Evolutionary conservation across 164 flowering plant species (phyloP), one percentile per base, ranked within the genome.

Genomic region (Berberis thunbergii): DNA sequence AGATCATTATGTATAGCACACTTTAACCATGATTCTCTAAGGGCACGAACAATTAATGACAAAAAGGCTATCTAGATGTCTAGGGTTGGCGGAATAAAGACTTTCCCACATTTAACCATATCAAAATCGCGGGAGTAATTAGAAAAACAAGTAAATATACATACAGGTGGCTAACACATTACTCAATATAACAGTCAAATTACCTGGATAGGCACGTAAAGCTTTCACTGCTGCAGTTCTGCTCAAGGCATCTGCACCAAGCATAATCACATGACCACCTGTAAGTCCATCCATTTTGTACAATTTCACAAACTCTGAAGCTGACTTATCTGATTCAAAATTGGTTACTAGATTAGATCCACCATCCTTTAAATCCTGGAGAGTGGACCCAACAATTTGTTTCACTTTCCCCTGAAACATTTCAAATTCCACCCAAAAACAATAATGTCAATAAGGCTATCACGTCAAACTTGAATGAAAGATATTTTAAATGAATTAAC

Each of bases 231-330:
- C 94, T 42, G 97, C 96, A 72, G 84, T 73, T 75, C 66, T 78
- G 80, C 96, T 91, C 59, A 81, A 79, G 61, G 89, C 83, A 75
- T 95, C 99, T 41, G 96, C 97, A 61, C 97, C 97, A 66, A 95
- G 94, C 97, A 95, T 95, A 72, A 95, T 91, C 9, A 84, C 91
- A 81, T 95, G 99, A 52, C 99, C 97, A 72, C 99, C 97, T n/a
- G 64, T 72, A 59, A 95, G 97, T 43, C 81, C 86, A 82, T 89
- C 92, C 57, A 82, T 77, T 67, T 75, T 81, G 67, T 95, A 95
- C 74, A 89, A 64, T 13, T 75, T 73, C 52, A 97, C 99, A 84
- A 72, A 91, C 76, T 85, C 94, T 41, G 86, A 86, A 4, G 99
- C 85, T 7, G 92, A 84, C 73, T 82, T 91, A 69, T 95, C 97